Conservation (phyloP, 1,284 basidiomycete species). For the Puccinia triticina region DNA sequence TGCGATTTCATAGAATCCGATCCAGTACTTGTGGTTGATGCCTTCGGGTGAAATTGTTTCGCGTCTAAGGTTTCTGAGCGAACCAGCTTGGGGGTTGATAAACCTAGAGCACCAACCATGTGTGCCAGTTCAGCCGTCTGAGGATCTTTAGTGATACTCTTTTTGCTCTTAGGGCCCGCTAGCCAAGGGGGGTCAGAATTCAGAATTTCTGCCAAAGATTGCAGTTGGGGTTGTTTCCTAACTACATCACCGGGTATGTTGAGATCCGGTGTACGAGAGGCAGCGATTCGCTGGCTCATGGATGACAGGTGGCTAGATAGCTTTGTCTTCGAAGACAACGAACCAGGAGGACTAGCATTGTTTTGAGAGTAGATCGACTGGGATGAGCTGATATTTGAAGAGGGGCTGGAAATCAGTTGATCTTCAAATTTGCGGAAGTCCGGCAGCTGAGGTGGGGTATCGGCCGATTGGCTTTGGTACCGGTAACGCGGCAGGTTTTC, state of each 20-base stretch:
- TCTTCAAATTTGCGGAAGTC: conserved; percentile 24
- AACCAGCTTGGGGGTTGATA: neutral
- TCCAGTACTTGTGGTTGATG: neutral
- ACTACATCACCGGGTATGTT: neutral
- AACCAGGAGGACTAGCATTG: neutral
- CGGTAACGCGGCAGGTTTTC: neutral
- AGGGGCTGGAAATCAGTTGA: conserved; percentile 4
- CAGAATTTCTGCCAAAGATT: conserved; percentile 18
- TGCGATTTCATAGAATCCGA: conserved; percentile 13
- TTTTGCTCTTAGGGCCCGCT: neutral
- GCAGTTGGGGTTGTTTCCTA: conserved; percentile 5
- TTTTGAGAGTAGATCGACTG: neutral
- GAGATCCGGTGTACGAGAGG: conserved; percentile 4
- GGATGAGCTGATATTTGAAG: conserved; percentile 18
- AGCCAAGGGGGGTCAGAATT: conserved; percentile 27
- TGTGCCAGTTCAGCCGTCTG: neutral
- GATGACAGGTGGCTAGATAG: neutral
- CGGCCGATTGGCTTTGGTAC: conserved; percentile 9
- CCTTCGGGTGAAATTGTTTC: neutral
- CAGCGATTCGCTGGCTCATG: conserved; percentile 30
- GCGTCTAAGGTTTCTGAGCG: neutral
- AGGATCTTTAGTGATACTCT: neutral
- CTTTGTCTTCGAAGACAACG: neutral
- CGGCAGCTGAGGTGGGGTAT: neutral
- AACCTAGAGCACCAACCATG: conserved; percentile 18